Evolutionary conservation across 495 filamentous ascomycete genomes (phyloP).

Genomic region (Trichoderma erinaceum): DNA sequence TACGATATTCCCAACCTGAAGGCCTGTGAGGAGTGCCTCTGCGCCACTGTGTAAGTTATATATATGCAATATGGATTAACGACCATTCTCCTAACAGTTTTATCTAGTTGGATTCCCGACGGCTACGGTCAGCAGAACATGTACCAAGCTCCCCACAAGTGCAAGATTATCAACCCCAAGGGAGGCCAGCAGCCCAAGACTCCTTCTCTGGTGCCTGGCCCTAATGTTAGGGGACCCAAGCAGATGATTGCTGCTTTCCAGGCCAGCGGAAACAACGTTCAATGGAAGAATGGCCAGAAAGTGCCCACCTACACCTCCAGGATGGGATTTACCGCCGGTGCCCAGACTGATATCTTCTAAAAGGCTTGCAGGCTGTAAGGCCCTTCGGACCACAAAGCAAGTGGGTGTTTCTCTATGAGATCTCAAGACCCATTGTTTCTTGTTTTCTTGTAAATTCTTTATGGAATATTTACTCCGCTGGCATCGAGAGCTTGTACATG

Average conservation of each 20-base stretch:
- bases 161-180: slow-evolving; percentile 1
- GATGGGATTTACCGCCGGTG: slow-evolving; percentile 1
- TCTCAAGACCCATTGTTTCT: neutral
- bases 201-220: neutral
- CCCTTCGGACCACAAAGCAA: neutral
- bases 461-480: neutral
- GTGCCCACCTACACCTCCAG: slow-evolving; percentile 1
- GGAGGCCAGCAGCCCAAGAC: slow-evolving; percentile 12
- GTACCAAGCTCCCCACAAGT: neutral
- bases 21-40: slow-evolving; percentile 5
- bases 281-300: neutral
- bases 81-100: neutral
- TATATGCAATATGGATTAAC: neutral
- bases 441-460: neutral
- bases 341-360: slow-evolving; percentile 8
- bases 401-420: neutral
- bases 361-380: neutral
- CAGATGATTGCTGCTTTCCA: slow-evolving; percentile 11
- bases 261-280: neutral
- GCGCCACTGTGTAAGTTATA: slow-evolving; percentile 1
- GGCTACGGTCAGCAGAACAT: slow-evolving; percentile 10
- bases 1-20: slow-evolving; percentile 7
- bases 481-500: neutral
- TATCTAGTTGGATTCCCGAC: neutral
- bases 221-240: neutral